These are phyloP conservation scores for Wallacemonas sp. DNA, from an alignment of 208 protist genomes.

Conservation along the genomic window DNA sequence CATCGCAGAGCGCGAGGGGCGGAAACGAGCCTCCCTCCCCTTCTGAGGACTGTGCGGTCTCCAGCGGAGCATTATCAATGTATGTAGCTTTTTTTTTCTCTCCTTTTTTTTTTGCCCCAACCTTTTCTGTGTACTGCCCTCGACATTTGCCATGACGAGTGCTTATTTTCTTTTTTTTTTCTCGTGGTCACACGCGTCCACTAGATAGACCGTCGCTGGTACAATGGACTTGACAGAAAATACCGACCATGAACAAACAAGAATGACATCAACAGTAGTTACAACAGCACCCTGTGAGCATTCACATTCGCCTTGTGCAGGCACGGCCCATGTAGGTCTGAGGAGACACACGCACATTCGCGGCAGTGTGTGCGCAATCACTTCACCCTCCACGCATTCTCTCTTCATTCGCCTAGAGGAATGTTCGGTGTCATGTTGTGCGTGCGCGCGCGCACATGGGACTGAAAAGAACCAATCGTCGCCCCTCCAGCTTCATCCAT, in stretches of 20 bases:
- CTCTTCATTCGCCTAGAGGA: no score
- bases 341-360: no score
- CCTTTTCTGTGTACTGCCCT: slow-evolving; percentile 1
- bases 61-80: not conserved
- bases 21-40: not conserved
- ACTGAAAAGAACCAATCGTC: no score
- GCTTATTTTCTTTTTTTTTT: slow-evolving; percentile 22
- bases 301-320: no score
- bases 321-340: no score
- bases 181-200: not conserved
- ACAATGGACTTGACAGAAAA: not conserved
- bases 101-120: slow-evolving; percentile 9
- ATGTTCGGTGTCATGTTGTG: no score
- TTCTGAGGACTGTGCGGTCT: not conserved
- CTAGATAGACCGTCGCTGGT: not conserved
- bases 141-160: not conserved
- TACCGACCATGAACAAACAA: no score
- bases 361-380: no score
- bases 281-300: not conserved
- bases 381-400: no score
- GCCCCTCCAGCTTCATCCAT: no score
- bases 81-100: slow-evolving; percentile 16
- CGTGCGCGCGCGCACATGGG: no score
- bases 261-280: not conserved
- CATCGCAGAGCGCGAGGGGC: not conserved